phyloP scores from a whole-genome alignment of 1,284 basidiomycete genomes.

The Laetiporus sulphureus region DNA sequence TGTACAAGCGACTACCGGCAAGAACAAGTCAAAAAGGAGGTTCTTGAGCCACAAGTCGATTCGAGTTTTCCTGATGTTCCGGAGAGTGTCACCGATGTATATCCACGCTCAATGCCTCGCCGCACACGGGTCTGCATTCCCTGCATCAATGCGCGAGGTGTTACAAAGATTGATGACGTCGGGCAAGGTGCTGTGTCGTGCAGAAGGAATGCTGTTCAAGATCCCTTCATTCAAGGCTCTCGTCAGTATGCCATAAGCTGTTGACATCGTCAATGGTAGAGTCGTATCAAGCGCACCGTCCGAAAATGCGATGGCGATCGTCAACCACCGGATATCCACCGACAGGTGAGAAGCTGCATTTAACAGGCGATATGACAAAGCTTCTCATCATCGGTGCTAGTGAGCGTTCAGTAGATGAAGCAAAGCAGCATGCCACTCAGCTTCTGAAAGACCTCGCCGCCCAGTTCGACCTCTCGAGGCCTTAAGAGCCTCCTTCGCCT shows the following conservation, averaged over 20 bases:
- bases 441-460: conserved; percentile 36
- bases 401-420: conserved; percentile 34
- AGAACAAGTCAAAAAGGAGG: no score
- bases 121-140: conserved; percentile 15
- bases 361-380: no score
- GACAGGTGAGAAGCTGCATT: conserved; percentile 30
- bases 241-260: conserved; percentile 63
- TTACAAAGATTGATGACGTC: conserved; percentile 32
- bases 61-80: no score
- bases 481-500: conserved; percentile 18
- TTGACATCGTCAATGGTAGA: conserved; percentile 60
- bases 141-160: conserved; percentile 18
- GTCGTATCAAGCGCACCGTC: conserved; percentile 55
- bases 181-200: conserved; percentile 33
- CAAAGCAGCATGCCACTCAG: conserved; percentile 33
- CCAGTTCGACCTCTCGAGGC: conserved; percentile 40
- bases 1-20: no score
- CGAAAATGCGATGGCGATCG: conserved; percentile 41
- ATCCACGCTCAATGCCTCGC: conserved; percentile 25
- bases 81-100: conserved; percentile 35
- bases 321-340: conserved; percentile 50
- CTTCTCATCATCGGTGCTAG: conserved; percentile 14
- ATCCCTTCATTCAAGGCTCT: conserved; percentile 26
- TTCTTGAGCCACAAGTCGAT: no score
- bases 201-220: conserved; percentile 32